Evolutionary conservation across 805 yeast genomes (phyloP), one percentile per base, ranked within the genome.

Genomic region (Candida succiphila): DNA sequence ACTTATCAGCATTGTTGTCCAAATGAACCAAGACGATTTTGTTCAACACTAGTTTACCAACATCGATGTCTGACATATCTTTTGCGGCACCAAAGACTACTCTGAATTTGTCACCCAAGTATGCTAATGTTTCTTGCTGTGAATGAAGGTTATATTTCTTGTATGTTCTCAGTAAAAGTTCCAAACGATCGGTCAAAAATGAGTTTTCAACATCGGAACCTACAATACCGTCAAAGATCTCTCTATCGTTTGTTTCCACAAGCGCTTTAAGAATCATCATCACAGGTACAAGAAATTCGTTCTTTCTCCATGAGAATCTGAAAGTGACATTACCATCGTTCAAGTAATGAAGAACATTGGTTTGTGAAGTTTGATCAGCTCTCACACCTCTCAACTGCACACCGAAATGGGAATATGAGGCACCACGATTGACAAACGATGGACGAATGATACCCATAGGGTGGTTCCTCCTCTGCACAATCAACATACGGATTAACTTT

Each of bases 381-480:
- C 98, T 76, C 3, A 87, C 96, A 40, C 81, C 75, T 63, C 98
- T 76, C 40, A 92, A 81, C 64, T 88, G 96, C 40, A 92, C 76
- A 78, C 98, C 98, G 46, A 61, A 92, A 39, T 78, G 76, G 27
- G 95, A 67, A 61, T 92, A 92, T 7, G 85, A 61, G 6, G 89
- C 81, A 51, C 98, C 98, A 70, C 98, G 80, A 63, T 87, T 87
- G 32, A 79, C 80, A 52, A 89, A 92, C 9, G 95, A 83, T 23
- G 95, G 94, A 64, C 98, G 85, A 38, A 87, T 80, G 49, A 92
- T 76, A 10, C 97, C 97, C 96, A 92, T 86, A 17, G 97, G 95
- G 54, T 88, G 96, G 57, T 92, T 92, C 60, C 98, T 75, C 58
- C 97, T 79, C 63, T 89, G 98, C 15, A 92, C 96, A 65, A 92